phyloP scores from a whole-genome alignment of 2,329 filamentous ascomycete genomes.

The Esteya vermicola region DNA sequence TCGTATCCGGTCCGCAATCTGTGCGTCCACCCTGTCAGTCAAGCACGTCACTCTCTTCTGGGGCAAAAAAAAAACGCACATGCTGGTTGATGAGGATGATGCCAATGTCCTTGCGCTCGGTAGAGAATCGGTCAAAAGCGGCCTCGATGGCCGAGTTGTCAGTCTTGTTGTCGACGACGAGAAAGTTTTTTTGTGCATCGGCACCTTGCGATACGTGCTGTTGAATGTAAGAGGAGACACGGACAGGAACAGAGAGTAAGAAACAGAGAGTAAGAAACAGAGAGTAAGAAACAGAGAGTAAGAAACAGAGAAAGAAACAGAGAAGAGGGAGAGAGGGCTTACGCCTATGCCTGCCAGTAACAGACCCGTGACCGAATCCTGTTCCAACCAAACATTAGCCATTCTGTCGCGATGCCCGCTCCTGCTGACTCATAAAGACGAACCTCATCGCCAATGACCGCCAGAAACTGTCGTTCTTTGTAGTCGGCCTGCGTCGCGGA shows the following conservation, averaged over 20 bases:
- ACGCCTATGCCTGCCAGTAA: conserved; percentile 93
- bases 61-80: conserved; percentile 48
- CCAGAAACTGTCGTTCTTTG: conserved; percentile 88
- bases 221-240: neutral
- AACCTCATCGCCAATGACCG: conserved; percentile 97
- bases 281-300: neutral
- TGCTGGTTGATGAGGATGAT: conserved; percentile 97
- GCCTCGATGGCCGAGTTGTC: conserved; percentile 77
- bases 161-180: conserved; percentile 90
- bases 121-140: conserved; percentile 80
- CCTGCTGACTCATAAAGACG: no score
- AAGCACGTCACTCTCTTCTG: no score
- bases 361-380: conserved; percentile 94
- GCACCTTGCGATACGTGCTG: conserved; percentile 85
- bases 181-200: conserved; percentile 91
- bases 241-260: no score
- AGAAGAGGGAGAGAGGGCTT: conserved; percentile 15
- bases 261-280: no score
- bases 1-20: conserved; percentile 92
- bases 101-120: conserved; percentile 87
- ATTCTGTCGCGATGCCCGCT: neutral
- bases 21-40: conserved; percentile 2
- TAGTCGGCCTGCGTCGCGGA: conserved; percentile 34
- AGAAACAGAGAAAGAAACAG: neutral
- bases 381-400: neutral